Conservation (phyloP, 2,329 filamentous ascomycete genomes). For the Boeremia exigua region DNA sequence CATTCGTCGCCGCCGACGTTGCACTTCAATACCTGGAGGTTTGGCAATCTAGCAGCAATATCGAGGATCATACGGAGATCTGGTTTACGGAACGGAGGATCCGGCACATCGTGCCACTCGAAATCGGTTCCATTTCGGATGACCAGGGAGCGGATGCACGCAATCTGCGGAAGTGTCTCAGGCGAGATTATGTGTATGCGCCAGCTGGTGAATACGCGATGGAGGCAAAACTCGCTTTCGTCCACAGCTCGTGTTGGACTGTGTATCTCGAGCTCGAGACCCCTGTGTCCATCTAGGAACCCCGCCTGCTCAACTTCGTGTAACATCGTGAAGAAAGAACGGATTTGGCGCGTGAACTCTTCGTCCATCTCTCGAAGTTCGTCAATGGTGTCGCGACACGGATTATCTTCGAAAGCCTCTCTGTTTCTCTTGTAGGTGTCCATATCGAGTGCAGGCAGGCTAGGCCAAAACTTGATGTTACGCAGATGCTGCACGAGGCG, state of each 20-base stretch:
- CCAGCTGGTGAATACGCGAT: constrained; percentile 16
- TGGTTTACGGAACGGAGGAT: constrained; percentile 10
- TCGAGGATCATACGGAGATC: constrained; percentile 25
- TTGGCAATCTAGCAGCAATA: constrained; percentile 12
- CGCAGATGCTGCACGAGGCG: constrained; percentile 17
- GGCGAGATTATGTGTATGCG: constrained; percentile 20
- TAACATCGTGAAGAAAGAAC: constrained; percentile 14
- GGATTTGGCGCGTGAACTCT: constrained; percentile 18
- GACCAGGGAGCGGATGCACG: constrained; percentile 15
- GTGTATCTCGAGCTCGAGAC: constrained; percentile 14
- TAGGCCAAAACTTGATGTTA: constrained; percentile 9
- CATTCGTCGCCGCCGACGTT: constrained; percentile 16
- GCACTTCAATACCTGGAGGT: constrained; percentile 5
- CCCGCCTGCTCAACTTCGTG: not conserved
- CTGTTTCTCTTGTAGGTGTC: not conserved
- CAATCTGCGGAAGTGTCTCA: constrained; percentile 17
- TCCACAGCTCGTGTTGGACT: constrained; percentile 6
- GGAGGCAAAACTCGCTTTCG: not conserved
- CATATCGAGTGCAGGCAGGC: constrained; percentile 5
- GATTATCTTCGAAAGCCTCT: not conserved
- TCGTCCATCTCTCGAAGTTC: constrained; percentile 18
- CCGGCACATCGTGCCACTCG: not conserved
- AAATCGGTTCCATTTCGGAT: not conserved
- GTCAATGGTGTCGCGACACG: constrained; percentile 14
- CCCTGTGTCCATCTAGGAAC: not conserved